These are phyloP conservation scores for Lathyrus sativus DNA, from an alignment of 306 rosid species.

Conservation along the genomic window DNA sequence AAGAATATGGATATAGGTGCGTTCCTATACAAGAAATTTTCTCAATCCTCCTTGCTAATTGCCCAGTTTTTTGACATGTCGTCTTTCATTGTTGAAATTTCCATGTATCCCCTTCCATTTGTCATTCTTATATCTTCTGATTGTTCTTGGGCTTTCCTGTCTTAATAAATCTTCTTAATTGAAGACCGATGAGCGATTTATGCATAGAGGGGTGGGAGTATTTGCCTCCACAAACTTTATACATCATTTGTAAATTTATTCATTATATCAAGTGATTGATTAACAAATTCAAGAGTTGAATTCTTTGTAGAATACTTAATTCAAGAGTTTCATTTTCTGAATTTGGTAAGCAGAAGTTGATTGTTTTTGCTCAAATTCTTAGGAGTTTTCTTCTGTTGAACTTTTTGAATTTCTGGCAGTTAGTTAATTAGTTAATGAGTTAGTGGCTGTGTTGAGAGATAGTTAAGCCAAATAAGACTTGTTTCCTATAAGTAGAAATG, in stretches of 20 bases:
- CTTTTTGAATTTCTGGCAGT: not conserved
- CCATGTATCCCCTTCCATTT: not conserved
- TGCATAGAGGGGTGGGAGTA: not conserved
- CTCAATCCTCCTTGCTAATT: not conserved
- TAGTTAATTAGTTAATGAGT: not conserved
- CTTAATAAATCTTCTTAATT: not conserved
- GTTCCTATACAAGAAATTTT: no score
- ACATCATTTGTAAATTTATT: not conserved
- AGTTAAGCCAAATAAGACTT: not conserved
- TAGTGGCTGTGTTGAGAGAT: not conserved
- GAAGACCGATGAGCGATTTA: not conserved
- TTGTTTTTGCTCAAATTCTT: not conserved
- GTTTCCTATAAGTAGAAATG: not conserved
- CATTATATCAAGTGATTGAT: not conserved
- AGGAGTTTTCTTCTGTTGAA: not conserved
- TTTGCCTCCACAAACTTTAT: not conserved
- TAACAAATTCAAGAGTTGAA: not conserved
- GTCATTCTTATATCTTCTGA: not conserved
- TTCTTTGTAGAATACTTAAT: not conserved
- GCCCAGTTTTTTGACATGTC: not conserved
- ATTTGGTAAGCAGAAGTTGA: not conserved
- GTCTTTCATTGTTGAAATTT: conserved; percentile 4
- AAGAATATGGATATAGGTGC: no score
- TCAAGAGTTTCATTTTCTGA: not conserved
- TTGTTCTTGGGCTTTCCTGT: conserved; percentile 3